Evolutionary conservation across 345 rosid genomes (phyloP).

Genomic region (Raphanus raphanistrum): DNA sequence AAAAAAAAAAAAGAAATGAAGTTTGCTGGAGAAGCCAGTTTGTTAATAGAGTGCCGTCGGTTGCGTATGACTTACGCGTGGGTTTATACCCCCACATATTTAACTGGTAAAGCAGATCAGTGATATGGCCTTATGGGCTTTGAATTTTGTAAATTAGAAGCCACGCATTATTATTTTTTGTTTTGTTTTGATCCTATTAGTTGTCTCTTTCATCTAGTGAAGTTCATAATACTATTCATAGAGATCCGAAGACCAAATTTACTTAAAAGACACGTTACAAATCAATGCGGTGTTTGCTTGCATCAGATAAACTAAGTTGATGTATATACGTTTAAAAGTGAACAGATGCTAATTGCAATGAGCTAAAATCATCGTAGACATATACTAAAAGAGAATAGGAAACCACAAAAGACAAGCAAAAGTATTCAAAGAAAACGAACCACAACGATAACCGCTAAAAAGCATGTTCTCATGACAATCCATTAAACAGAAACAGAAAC

Average conservation of each 20-base stretch:
- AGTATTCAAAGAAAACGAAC: not conserved
- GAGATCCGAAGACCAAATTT: no score
- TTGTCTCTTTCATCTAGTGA: no score
- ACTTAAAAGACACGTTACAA: no score
- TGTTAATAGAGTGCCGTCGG: not conserved
- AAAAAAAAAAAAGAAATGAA: not conserved
- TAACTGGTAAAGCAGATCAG: no score
- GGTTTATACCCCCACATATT: not conserved
- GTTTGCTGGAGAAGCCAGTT: not conserved
- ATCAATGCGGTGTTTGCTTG: no score
- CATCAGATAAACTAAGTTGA: no score
- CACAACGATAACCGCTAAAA: not conserved
- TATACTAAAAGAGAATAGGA: not conserved
- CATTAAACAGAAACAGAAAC: conserved; percentile 2
- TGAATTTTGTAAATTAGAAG: no score
- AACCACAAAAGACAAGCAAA: not conserved
- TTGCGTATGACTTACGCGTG: not conserved
- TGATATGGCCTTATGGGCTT: not conserved
- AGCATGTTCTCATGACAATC: not conserved
- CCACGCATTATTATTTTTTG: no score
- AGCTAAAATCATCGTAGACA: not conserved
- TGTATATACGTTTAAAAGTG: not conserved
- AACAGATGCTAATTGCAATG: not conserved
- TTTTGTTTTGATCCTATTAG: no score
- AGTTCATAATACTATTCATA: no score